Conservation (phyloP, 805 yeast genomes). For the Myxozyma vanderwaltii region DNA sequence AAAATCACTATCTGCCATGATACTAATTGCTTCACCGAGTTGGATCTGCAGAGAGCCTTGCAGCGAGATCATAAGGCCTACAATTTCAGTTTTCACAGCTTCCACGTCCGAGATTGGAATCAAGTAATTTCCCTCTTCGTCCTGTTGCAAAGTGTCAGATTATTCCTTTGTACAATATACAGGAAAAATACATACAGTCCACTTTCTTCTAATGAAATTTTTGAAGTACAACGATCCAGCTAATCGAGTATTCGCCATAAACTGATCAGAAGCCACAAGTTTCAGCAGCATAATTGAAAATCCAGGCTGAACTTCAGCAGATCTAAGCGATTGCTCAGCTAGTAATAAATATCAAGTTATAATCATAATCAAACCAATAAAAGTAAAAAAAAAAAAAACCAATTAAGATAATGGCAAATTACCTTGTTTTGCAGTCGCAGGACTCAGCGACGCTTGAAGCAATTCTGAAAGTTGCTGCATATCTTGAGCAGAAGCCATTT, state of each 20-base stretch:
- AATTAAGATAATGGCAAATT: too few relatives aligned
- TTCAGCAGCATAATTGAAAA: slow-evolving; percentile 76
- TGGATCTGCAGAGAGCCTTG: slow-evolving; percentile 81
- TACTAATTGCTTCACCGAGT: slow-evolving; percentile 88
- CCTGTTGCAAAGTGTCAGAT: slow-evolving; percentile 39
- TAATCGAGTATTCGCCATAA: slow-evolving; percentile 58
- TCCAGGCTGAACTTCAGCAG: slow-evolving; percentile 67
- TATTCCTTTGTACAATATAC: neutral
- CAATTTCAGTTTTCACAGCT: slow-evolving; percentile 72
- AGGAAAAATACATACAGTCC: slow-evolving; percentile 48
- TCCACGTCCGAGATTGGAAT: slow-evolving; percentile 62
- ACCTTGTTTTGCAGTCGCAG: slow-evolving; percentile 33
- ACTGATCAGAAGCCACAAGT: slow-evolving; percentile 67
- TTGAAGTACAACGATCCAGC: slow-evolving; percentile 92
- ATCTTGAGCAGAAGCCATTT: slow-evolving; percentile 19
- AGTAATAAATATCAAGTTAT: too few relatives aligned
- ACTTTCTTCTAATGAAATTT: slow-evolving; percentile 77
- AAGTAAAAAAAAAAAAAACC: too few relatives aligned
- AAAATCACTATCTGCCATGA: slow-evolving; percentile 94
- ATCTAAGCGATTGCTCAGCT: slow-evolving; percentile 61
- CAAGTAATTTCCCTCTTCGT: slow-evolving; percentile 80
- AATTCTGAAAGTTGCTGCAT: slow-evolving; percentile 18
- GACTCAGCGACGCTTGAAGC: slow-evolving; percentile 30
- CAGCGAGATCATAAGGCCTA: slow-evolving; percentile 79
- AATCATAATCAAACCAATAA: too few relatives aligned